Conservation (phyloP, 73 alveolate genomes). For the Blepharisma stoltei region DNA sequence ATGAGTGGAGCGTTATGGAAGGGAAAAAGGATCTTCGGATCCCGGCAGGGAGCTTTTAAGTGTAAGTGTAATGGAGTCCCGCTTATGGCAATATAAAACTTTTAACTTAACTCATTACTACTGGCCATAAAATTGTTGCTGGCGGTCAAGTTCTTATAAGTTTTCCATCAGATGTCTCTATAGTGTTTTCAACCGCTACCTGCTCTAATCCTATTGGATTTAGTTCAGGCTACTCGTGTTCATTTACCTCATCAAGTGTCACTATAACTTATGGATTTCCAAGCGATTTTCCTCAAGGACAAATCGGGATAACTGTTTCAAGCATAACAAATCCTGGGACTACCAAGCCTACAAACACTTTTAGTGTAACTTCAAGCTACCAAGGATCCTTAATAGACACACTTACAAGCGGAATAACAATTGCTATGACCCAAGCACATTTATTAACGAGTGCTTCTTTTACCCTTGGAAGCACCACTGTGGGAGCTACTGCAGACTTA, state of each 20-base stretch:
- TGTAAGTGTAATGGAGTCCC: too few species aligned
- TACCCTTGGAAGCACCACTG: background rate
- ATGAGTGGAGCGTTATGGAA: too few species aligned
- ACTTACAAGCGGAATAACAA: background rate
- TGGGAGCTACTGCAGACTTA: slow-evolving; percentile 9
- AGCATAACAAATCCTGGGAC: slow-evolving; percentile 7
- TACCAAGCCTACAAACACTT: background rate
- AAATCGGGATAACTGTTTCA: background rate
- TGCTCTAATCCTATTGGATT: background rate
- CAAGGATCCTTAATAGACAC: background rate
- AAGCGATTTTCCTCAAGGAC: background rate
- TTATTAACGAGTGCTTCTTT: background rate
- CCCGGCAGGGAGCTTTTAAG: too few species aligned
- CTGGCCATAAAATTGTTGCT: background rate
- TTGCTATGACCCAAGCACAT: background rate
- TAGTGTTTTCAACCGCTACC: background rate
- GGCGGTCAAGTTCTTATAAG: background rate
- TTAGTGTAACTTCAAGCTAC: background rate
- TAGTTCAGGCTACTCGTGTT: background rate
- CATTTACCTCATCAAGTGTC: background rate
- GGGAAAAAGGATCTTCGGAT: too few species aligned
- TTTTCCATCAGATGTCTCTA: slow-evolving; percentile 1
- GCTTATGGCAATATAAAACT: too few species aligned
- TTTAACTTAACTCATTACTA: too few species aligned
- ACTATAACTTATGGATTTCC: background rate